Conservation (phyloP, 305 asterid genomes). For the Fraxinus angustifolia region DNA sequence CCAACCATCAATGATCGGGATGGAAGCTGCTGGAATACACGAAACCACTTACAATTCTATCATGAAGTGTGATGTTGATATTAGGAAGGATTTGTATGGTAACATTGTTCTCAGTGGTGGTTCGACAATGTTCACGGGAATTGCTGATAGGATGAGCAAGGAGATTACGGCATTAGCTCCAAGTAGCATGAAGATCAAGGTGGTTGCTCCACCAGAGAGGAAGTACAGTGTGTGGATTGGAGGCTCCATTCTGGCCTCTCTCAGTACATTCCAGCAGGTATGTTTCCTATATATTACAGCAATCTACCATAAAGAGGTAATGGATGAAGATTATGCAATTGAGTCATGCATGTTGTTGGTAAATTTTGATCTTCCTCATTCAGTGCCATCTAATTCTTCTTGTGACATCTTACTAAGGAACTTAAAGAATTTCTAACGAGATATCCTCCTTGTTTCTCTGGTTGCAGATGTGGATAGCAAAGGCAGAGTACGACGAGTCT, state of each 20-base stretch:
- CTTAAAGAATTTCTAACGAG: background rate
- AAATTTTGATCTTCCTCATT: background rate
- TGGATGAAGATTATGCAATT: background rate
- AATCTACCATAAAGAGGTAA: background rate
- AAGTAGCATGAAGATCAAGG: slow-evolving; percentile 48
- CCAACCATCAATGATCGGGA: slow-evolving; percentile 73
- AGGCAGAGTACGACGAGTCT: slow-evolving; percentile 49
- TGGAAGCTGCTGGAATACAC: slow-evolving; percentile 74
- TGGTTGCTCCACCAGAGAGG: slow-evolving; percentile 43
- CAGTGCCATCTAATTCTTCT: background rate
- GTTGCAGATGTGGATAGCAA: slow-evolving; percentile 55
- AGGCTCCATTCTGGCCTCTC: slow-evolving; percentile 42
- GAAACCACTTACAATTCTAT: slow-evolving; percentile 65
- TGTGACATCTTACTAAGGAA: background rate
- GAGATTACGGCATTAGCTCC: slow-evolving; percentile 57
- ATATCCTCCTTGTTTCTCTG: background rate
- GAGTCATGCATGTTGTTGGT: background rate
- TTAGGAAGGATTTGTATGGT: slow-evolving; percentile 59
- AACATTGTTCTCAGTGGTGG: slow-evolving; percentile 73
- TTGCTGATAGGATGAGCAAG: slow-evolving; percentile 67
- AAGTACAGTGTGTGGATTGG: slow-evolving; percentile 48
- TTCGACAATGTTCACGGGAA: slow-evolving; percentile 59
- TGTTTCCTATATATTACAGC: background rate
- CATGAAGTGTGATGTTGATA: slow-evolving; percentile 66
- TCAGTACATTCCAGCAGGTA: slow-evolving; percentile 50